Evolutionary conservation across 2,329 filamentous ascomycete genomes (phyloP), one percentile per base, ranked within the genome.

Genomic region (Uncinocarpus reesii): DNA sequence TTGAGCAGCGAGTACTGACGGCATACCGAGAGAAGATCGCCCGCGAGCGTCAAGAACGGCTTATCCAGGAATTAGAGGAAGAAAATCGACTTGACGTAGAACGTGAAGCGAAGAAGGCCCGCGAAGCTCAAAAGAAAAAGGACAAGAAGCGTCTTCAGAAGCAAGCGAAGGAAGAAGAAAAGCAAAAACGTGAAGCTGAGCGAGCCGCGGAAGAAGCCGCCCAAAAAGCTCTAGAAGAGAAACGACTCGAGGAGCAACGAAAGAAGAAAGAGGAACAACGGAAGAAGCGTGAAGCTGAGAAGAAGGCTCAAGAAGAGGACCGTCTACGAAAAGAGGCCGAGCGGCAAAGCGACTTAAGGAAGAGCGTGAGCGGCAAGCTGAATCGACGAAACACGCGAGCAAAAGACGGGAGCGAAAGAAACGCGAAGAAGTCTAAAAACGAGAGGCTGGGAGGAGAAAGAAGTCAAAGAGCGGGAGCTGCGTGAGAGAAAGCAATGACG

Each of bases 21-120:
- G 92, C 92, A n/a, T 98, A 98, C 69, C 85, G 88, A 65, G 90
- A 96, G 70, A 95, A 95, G 65, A 90, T 98, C 2, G 87, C 92
- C 15, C 81, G 83, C 58, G 90, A 98, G 69, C 85, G 92, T 23
- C 90, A 95, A 62, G 77, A 85, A 60, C 88, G 88, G 64, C 80
- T 98, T 18, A 75, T 98, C 21, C 85, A 95, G 63, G 92, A 98
- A 65, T 74, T 95, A 2, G 82, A 89, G 56, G 86, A 94, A 62
- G 92, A 98, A 64, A 78, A 79, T 54, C 79, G 80, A 48, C 78
- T 82, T 42, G 81, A 85, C 53, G 78, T 81, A 44, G 79, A 90
- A 64, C 83, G 84, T 53, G 89, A 92, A 63, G 88, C 86, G 16
- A 95, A 95, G 71, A 95, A 90, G 66, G 85, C 87, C 41, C 87